Conservation (phyloP, 495 filamentous ascomycete species). For the Aspergillus sclerotiicarbonarius region DNA sequence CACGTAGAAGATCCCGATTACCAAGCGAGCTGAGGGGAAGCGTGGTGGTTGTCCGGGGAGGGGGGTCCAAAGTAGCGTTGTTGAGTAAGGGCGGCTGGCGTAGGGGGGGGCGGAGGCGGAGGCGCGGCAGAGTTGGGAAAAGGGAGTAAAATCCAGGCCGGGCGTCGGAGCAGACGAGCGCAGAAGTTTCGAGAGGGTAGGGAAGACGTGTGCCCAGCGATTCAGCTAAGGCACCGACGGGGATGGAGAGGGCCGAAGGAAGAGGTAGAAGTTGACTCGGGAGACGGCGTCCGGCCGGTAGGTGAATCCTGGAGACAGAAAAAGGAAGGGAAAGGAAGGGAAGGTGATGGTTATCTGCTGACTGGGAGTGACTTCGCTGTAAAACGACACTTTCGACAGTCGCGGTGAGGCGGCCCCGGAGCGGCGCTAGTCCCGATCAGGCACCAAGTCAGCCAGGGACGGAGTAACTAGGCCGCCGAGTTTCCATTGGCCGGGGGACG, state of each 20-base stretch:
- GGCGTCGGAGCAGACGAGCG: conserved; percentile 3
- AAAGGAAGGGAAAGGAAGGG: background rate
- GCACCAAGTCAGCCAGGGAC: background rate
- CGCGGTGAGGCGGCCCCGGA: background rate
- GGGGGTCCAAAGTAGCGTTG: background rate
- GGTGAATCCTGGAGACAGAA: background rate
- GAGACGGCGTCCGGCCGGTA: too few species aligned
- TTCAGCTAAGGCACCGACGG: background rate
- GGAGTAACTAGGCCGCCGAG: conserved; percentile 5
- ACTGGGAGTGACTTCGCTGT: background rate
- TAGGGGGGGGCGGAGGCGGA: conserved; percentile 17
- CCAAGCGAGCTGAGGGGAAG: conserved; percentile 5
- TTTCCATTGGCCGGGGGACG: conserved; percentile 1
- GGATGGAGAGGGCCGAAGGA: background rate
- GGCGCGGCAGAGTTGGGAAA: conserved; percentile 16
- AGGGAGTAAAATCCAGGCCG: conserved; percentile 18
- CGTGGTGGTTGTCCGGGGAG: conserved; percentile 10
- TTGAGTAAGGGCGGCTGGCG: conserved; percentile 11
- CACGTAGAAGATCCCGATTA: background rate
- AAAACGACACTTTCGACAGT: background rate
- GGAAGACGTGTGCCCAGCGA: background rate
- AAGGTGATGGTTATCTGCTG: conserved; percentile 3
- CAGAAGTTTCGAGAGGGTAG: conserved; percentile 5
- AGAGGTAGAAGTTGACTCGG: background rate
- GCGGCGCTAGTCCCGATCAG: background rate